A percentile compares a stretch with the other conserved stretches of the same genome.
Evolutionary conservation across 23 red algal species (phyloP).

Genomic region (Gracilaria caudata): DNA sequence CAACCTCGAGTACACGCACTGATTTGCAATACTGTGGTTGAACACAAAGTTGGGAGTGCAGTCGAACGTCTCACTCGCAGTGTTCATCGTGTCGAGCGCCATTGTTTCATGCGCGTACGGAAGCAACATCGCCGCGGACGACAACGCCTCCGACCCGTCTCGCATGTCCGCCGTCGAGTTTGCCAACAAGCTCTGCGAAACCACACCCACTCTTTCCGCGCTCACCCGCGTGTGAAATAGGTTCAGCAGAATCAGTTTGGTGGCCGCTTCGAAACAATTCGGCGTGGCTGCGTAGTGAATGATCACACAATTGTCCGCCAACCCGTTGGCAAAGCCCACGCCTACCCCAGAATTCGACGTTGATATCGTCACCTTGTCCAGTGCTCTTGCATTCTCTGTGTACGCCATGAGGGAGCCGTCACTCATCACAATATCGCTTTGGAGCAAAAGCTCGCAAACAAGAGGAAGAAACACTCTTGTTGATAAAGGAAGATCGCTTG

Average conservation of each 20-base stretch:
- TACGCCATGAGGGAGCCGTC: constrained; percentile 41
- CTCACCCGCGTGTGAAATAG: constrained; percentile 46
- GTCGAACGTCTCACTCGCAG: neutral
- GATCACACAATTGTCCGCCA: constrained; percentile 39
- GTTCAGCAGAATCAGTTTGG: constrained; percentile 29
- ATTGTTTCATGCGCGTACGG: constrained; percentile 6
- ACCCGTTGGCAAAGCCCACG: constrained; percentile 13
- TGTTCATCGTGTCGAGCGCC: neutral
- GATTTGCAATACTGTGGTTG: constrained; percentile 16
- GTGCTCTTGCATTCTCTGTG: constrained; percentile 36
- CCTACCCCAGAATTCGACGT: constrained; percentile 18
- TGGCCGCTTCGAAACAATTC: constrained; percentile 44
- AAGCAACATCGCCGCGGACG: constrained; percentile 13
- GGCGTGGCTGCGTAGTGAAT: constrained; percentile 38
- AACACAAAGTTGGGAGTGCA: constrained; percentile 25
- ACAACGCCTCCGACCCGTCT: constrained; percentile 24
- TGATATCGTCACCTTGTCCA: constrained; percentile 27
- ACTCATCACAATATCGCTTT: constrained; percentile 36
- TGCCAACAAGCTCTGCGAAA: constrained; percentile 47
- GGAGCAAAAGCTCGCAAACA: constrained; percentile 47
- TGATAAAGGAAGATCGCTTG: constrained; percentile 10
- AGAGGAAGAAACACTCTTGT: constrained; percentile 51
- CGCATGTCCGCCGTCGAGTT: constrained; percentile 37
- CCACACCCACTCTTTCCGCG: constrained; percentile 51
- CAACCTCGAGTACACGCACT: constrained; percentile 1